A percentile compares a stretch with the other conserved stretches of the same genome.
Evolutionary conservation across 2,329 filamentous ascomycete species (phyloP).

Genomic region (Lasiodiplodia hormozganensis): DNA sequence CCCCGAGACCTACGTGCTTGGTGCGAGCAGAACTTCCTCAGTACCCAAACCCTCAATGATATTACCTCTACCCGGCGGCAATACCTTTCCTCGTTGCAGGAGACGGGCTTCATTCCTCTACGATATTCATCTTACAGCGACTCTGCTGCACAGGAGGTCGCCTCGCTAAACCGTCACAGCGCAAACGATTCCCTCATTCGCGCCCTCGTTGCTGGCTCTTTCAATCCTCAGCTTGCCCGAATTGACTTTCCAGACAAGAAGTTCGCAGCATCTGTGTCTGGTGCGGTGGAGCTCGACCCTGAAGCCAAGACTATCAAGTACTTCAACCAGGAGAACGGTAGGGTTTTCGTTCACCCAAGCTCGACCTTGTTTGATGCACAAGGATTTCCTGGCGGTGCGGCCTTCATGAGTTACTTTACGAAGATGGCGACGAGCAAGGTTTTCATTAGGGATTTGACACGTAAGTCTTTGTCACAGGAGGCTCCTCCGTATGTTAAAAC

Average conservation of each 20-base stretch:
- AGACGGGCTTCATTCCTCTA: conserved; percentile 76
- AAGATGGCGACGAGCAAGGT: conserved; percentile 93
- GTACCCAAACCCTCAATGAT: conserved; percentile 81
- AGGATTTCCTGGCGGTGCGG: conserved; percentile 72
- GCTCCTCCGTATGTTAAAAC: not conserved
- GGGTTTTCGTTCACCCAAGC: conserved; percentile 91
- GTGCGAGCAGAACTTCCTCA: conserved; percentile 87
- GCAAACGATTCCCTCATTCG: conserved; percentile 55
- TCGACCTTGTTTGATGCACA: conserved; percentile 87
- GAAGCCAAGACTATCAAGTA: conserved; percentile 93
- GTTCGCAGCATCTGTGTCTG: conserved; percentile 84
- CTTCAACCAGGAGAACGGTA: conserved; percentile 65
- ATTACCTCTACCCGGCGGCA: conserved; percentile 87
- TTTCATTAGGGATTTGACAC: conserved; percentile 89
- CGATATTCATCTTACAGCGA: conserved; percentile 42
- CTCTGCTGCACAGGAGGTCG: conserved; percentile 33
- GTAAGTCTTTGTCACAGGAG: not conserved
- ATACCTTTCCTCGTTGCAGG: conserved; percentile 83
- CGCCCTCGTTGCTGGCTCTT: conserved; percentile 57
- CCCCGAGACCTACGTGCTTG: conserved; percentile 72
- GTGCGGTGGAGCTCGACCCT: conserved; percentile 90
- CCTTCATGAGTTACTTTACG: conserved; percentile 87
- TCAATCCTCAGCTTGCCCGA: conserved; percentile 82
- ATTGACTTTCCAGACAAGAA: conserved; percentile 97
- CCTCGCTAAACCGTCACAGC: conserved; percentile 57